phyloP scores from a whole-genome alignment of 1,139 yeast genomes.

The Scheffersomyces quercinus region DNA sequence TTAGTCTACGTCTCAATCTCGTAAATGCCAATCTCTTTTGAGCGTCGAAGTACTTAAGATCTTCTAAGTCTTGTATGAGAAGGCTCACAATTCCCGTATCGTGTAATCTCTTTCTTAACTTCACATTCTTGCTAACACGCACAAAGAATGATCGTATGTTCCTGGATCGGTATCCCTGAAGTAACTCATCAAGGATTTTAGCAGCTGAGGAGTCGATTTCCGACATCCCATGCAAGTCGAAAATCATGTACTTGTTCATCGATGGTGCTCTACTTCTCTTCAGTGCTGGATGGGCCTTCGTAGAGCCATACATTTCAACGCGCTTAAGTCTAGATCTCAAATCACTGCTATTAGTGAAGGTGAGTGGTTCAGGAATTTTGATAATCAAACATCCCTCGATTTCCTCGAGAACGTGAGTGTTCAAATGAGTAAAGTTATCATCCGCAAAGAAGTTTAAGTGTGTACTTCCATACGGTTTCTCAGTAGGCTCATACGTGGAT shows the following conservation, averaged over 20 bases:
- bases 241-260: conserved; percentile 66
- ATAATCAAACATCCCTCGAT: conserved; percentile 84
- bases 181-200: conserved; percentile 64
- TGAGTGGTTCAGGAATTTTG: conserved; percentile 88
- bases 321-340: conserved; percentile 72
- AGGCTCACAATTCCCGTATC: conserved; percentile 34
- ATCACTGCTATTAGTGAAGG: conserved; percentile 89
- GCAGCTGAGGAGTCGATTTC: conserved; percentile 86
- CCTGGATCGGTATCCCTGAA: conserved; percentile 55
- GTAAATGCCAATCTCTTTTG: conserved; percentile 11
- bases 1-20: background rate
- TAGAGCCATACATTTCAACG: conserved; percentile 82
- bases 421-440: conserved; percentile 37
- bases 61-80: conserved; percentile 26
- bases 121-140: conserved; percentile 51
- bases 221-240: conserved; percentile 87
- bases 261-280: conserved; percentile 55
- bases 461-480: conserved; percentile 7
- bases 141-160: conserved; percentile 65
- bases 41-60: conserved; percentile 28
- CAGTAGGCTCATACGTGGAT: conserved; percentile 6
- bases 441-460: conserved; percentile 39
- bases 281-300: conserved; percentile 79
- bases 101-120: conserved; percentile 30
- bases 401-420: conserved; percentile 57